These are phyloP conservation scores for Lasiodiplodia citricola DNA, from an alignment of 2,329 filamentous ascomycete genomes.

Conservation along the genomic window DNA sequence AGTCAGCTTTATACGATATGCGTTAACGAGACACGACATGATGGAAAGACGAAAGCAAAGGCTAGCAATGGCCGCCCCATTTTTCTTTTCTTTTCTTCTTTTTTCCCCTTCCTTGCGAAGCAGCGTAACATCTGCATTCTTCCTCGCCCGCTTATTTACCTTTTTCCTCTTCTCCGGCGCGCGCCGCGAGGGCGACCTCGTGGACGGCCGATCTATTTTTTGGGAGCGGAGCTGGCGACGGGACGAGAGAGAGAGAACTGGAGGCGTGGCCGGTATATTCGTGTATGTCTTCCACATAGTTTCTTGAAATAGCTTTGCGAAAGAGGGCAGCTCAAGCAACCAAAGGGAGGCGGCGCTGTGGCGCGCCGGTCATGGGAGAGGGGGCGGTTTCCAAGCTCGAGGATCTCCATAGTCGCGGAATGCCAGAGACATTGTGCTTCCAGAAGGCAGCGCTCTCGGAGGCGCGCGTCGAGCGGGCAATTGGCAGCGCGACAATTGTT, in stretches of 20 bases:
- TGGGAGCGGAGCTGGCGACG: not conserved
- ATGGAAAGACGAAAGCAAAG: slow-evolving; percentile 33
- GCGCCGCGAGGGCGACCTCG: slow-evolving; percentile 18
- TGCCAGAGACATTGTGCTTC: slow-evolving; percentile 17
- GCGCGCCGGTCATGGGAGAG: slow-evolving; percentile 22
- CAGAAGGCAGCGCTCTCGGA: not conserved
- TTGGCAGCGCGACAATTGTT: slow-evolving; percentile 22
- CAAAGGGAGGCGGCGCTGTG: slow-evolving; percentile 12
- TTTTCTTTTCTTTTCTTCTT: slow-evolving; percentile 1
- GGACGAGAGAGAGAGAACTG: slow-evolving; percentile 4
- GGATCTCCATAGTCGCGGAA: slow-evolving; percentile 23
- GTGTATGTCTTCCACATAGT: slow-evolving; percentile 16
- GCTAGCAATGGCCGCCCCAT: slow-evolving; percentile 43
- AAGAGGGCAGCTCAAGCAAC: slow-evolving; percentile 18
- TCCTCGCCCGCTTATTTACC: not conserved
- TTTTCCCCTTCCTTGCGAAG: slow-evolving; percentile 1
- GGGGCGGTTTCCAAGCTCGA: slow-evolving; percentile 20
- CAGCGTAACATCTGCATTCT: slow-evolving; percentile 20
- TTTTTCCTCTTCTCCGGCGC: not conserved
- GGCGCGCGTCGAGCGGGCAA: slow-evolving; percentile 7
- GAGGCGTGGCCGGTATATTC: slow-evolving; percentile 13
- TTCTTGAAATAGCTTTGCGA: not conserved
- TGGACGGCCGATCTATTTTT: slow-evolving; percentile 1
- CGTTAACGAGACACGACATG: slow-evolving; percentile 29
- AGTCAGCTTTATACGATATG: slow-evolving; percentile 29